Percentiles rank a stretch among this genome's conserved stretches.
These are phyloP conservation scores for Phaseolus lunatus DNA, from an alignment of 306 rosid species.

Conservation along the genomic window DNA sequence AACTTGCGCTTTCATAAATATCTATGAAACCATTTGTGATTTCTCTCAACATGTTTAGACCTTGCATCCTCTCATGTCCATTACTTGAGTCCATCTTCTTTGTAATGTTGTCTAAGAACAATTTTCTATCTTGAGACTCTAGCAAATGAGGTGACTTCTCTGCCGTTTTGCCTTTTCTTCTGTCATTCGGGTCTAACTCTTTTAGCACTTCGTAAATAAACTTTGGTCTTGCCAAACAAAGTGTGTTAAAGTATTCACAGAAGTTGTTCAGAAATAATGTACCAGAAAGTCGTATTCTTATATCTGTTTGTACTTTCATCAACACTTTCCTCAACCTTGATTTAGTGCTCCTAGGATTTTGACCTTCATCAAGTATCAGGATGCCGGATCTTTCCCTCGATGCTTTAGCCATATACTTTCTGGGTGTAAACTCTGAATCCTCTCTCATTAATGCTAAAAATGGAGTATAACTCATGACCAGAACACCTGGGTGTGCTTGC, in stretches of 20 bases:
- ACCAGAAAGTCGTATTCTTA: constrained; percentile 1
- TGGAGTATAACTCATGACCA: not conserved
- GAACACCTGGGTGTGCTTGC: constrained; percentile 45
- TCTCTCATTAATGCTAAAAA: not conserved
- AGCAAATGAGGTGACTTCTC: not conserved
- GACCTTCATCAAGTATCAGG: constrained; percentile 2
- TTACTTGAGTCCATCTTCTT: not conserved
- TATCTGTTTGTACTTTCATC: constrained; percentile 5
- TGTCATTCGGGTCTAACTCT: not conserved
- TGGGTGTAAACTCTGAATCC: not conserved
- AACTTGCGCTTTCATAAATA: not conserved
- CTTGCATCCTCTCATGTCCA: not conserved
- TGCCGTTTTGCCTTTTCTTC: not conserved
- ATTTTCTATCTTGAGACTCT: not conserved
- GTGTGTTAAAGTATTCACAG: not conserved
- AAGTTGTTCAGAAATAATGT: constrained; percentile 8
- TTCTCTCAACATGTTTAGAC: not conserved
- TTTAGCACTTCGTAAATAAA: not conserved
- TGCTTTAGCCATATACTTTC: not conserved
- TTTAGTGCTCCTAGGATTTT: not conserved
- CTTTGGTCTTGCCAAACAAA: constrained; percentile 16
- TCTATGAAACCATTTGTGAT: not conserved
- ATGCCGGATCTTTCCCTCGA: not conserved
- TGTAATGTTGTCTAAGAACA: not conserved
- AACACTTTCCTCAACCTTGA: constrained; percentile 3